A percentile compares a stretch with the other conserved stretches of the same genome.
phyloP scores from a whole-genome alignment of 2,329 filamentous ascomycete species.

The Aspergillus latus region DNA sequence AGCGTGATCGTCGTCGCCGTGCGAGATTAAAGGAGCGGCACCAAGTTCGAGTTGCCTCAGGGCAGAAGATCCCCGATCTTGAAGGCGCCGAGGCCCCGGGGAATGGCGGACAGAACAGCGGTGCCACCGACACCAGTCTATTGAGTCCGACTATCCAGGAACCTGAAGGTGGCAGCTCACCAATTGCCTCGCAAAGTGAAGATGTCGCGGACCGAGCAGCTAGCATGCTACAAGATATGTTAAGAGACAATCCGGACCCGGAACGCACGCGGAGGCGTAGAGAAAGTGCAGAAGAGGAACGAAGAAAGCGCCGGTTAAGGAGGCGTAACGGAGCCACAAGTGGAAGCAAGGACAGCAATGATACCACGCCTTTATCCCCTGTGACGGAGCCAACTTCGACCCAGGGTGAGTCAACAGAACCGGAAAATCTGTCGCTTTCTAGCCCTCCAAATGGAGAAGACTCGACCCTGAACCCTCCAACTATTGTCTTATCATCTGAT shows the following conservation, averaged over 20 bases:
- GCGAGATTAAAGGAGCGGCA: constrained; percentile 87
- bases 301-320: constrained; percentile 65
- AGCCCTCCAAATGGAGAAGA: constrained; percentile 27
- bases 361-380: constrained; percentile 31
- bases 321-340: constrained; percentile 56
- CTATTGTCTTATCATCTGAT: constrained; percentile 38
- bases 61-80: constrained; percentile 79
- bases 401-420: constrained; percentile 22
- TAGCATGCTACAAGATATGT: constrained; percentile 71
- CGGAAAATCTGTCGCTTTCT: constrained; percentile 24
- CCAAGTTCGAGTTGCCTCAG: constrained; percentile 84
- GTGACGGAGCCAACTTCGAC: constrained; percentile 36
- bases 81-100: constrained; percentile 58
- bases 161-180: constrained; percentile 34
- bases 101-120: constrained; percentile 45
- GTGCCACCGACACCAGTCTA: constrained; percentile 30
- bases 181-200: constrained; percentile 54
- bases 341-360: constrained; percentile 40
- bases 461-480: constrained; percentile 22
- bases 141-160: constrained; percentile 52
- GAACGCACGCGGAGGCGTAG: constrained; percentile 62
- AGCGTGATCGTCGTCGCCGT: constrained; percentile 81
- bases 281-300: constrained; percentile 77
- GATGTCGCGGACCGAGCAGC: constrained; percentile 85
- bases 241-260: constrained; percentile 64